Conservation (phyloP, 2,329 filamentous ascomycete species). For the Ascosphaera pollenicola region DNA sequence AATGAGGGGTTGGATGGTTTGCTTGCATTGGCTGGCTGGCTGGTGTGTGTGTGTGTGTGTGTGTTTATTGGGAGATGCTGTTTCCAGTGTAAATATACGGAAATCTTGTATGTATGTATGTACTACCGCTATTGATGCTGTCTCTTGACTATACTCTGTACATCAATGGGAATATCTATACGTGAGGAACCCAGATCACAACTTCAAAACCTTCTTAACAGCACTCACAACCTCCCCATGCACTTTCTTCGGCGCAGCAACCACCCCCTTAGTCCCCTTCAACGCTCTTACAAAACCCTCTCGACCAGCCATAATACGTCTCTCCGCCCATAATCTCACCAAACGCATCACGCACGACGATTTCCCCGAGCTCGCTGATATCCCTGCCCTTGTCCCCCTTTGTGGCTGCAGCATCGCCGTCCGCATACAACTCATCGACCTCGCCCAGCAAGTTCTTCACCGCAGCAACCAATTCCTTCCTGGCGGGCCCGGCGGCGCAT, state of each 20-base stretch:
- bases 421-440: conserved; percentile 44
- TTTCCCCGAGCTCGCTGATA: conserved; percentile 55
- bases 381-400: conserved; percentile 29
- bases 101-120: neutral
- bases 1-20: conserved; percentile 28
- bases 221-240: conserved; percentile 57
- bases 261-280: conserved; percentile 59
- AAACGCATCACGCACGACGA: conserved; percentile 41
- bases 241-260: conserved; percentile 60
- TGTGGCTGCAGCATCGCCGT: conserved; percentile 16
- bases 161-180: conserved; percentile 3
- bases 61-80: conserved; percentile 1
- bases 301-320: conserved; percentile 78
- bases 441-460: conserved; percentile 50
- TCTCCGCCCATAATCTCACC: conserved; percentile 43
- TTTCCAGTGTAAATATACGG: conserved; percentile 2
- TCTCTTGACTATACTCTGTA: conserved; percentile 9
- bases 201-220: conserved; percentile 55
- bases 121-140: neutral
- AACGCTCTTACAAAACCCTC: conserved; percentile 60
- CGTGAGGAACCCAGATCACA: conserved; percentile 14
- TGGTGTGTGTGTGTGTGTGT: conserved; percentile 14
- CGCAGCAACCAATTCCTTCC: conserved; percentile 40
- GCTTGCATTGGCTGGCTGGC: conserved; percentile 1
- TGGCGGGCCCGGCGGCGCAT: conserved; percentile 44